These are phyloP conservation scores for Carex scoparia DNA, from an alignment of 176 grass and related monocot genomes.

Conservation along the genomic window DNA sequence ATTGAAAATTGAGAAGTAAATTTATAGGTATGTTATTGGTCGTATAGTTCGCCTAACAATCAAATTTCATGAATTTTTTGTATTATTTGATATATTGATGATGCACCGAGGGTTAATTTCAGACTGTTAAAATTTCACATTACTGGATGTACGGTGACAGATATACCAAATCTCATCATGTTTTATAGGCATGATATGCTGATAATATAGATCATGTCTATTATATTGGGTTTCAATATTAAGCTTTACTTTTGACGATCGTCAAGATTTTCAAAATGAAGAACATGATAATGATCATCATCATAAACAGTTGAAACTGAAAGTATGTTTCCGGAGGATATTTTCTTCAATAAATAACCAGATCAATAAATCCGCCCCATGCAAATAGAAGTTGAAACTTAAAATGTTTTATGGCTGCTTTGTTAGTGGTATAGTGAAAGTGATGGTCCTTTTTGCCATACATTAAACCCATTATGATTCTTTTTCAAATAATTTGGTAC, in stretches of 20 bases:
- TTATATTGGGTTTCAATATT: background rate
- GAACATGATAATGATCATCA: background rate
- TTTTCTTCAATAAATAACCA: background rate
- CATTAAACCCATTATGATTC: slow-evolving; percentile 6
- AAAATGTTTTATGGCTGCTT: background rate
- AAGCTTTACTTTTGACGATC: background rate
- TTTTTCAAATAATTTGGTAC: slow-evolving; percentile 11
- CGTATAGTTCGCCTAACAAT: background rate
- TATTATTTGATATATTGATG: no score
- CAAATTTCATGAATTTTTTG: no score
- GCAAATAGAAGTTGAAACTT: background rate
- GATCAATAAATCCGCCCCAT: slow-evolving; percentile 18
- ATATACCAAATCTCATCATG: background rate
- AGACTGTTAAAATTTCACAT: background rate
- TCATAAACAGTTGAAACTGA: slow-evolving; percentile 27
- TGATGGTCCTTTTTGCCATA: background rate
- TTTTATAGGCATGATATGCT: background rate
- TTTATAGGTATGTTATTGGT: no score
- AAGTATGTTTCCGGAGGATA: slow-evolving; percentile 1
- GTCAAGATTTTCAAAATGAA: background rate
- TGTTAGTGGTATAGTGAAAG: background rate
- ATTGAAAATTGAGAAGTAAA: background rate
- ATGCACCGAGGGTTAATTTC: no score
- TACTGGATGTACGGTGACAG: background rate
- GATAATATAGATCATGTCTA: background rate